Percentiles rank a stretch among this genome's conserved stretches.
Evolutionary conservation across 106 monocot species (phyloP).

Genomic region (Platanthera zijinensis): DNA sequence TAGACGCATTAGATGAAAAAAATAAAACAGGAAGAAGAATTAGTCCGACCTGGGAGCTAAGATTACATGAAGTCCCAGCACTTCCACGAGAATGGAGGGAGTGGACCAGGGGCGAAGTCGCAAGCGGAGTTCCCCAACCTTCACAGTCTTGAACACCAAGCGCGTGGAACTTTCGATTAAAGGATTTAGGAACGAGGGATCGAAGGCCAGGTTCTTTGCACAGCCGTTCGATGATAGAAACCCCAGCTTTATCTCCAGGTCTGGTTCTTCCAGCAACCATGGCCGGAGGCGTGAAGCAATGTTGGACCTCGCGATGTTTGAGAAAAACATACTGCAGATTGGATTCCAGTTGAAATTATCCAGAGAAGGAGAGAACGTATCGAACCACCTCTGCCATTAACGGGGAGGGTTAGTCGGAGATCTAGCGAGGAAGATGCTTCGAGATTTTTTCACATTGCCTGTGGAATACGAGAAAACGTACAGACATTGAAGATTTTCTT

Average conservation of each 20-base stretch:
- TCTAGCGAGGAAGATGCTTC: background rate
- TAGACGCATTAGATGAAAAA: background rate
- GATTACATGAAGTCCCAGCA: constrained; percentile 23
- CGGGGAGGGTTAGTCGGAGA: background rate
- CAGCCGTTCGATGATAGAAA: constrained; percentile 19
- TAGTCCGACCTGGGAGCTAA: constrained; percentile 36
- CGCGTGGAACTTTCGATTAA: constrained; percentile 18
- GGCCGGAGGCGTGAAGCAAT: constrained; percentile 34
- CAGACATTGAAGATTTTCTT: too few relatives aligned
- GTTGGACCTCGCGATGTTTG: constrained; percentile 24
- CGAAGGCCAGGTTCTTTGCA: constrained; percentile 27
- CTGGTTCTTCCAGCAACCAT: constrained; percentile 43
- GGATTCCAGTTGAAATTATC: background rate
- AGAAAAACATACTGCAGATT: constrained; percentile 30
- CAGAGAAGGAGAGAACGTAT: background rate
- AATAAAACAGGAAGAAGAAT: background rate
- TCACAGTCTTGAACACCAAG: constrained; percentile 17
- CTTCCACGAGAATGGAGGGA: constrained; percentile 24
- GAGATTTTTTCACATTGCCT: background rate
- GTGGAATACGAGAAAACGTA: too few relatives aligned
- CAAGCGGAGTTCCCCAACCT: constrained; percentile 23
- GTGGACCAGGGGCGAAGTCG: constrained; percentile 40
- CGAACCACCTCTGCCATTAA: background rate
- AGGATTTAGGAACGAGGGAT: constrained; percentile 29
- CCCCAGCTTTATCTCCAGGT: constrained; percentile 36